A percentile compares a stretch with the other conserved stretches of the same genome.
Conservation (phyloP, 768 basidiomycete species). For the Steccherinum ochraceum region DNA sequence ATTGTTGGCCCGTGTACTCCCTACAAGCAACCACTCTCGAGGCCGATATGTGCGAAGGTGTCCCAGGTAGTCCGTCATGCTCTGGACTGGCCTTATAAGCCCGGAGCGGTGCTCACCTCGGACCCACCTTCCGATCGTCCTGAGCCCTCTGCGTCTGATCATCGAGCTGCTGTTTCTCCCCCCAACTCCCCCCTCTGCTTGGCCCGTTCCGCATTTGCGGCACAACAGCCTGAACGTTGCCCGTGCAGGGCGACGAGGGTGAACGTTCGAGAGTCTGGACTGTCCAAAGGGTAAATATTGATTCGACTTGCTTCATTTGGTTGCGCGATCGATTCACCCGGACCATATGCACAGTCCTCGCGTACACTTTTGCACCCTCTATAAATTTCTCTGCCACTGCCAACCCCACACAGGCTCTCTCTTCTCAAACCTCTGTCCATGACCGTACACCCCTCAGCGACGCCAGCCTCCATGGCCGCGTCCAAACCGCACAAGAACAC, state of each 20-base stretch:
- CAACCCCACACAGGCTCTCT: too few relatives aligned
- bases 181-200: too few relatives aligned
- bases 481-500: conserved; percentile 30
- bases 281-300: background rate
- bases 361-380: too few relatives aligned
- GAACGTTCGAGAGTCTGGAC: background rate
- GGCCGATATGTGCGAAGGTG: too few relatives aligned
- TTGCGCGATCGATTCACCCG: background rate
- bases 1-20: too few relatives aligned
- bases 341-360: background rate
- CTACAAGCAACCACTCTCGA: too few relatives aligned
- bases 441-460: background rate
- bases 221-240: background rate
- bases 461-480: conserved; percentile 8
- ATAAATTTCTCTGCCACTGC: background rate
- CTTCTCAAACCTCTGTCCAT: background rate
- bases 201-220: too few relatives aligned
- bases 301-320: background rate
- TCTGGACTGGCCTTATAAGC: background rate
- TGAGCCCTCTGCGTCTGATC: background rate
- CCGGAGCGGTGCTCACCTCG: too few relatives aligned
- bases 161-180: too few relatives aligned
- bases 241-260: too few relatives aligned
- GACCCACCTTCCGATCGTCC: background rate
- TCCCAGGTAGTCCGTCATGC: background rate